Conservation (phyloP, 2,329 filamentous ascomycete species). For the Neonectria punicea region DNA sequence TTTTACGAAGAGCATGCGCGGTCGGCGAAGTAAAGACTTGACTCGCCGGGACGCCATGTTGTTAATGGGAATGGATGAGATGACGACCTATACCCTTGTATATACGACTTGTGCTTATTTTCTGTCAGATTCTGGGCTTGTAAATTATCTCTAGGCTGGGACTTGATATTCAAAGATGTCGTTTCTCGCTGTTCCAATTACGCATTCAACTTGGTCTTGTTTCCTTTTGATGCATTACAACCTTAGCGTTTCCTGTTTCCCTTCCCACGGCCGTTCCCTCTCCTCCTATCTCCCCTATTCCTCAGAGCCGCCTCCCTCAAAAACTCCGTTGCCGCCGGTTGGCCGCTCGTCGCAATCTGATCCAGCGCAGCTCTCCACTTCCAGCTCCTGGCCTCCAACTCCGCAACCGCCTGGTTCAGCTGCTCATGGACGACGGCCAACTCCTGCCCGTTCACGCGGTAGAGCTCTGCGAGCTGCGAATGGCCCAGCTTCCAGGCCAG, state of each 20-base stretch:
- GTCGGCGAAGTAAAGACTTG: constrained; percentile 26
- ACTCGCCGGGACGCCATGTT: constrained; percentile 1
- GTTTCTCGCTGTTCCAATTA: not conserved
- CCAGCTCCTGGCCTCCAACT: not conserved
- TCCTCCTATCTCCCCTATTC: not conserved
- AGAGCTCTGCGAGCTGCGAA: not conserved
- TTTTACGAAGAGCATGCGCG: constrained; percentile 79
- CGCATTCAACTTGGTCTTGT: not conserved
- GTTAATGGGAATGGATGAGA: constrained; percentile 30
- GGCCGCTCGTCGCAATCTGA: not conserved
- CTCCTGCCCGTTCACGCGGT: not conserved
- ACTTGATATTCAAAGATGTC: not conserved
- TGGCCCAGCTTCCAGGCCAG: not conserved
- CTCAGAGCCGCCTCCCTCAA: not conserved
- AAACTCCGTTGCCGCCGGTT: not conserved
- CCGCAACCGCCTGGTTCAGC: not conserved
- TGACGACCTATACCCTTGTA: constrained; percentile 42
- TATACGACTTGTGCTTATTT: constrained; percentile 8
- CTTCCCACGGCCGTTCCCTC: not conserved
- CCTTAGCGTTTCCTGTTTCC: not conserved
- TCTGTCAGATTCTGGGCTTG: constrained; percentile 8
- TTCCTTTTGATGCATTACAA: not conserved
- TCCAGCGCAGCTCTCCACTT: not conserved
- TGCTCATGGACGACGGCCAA: not conserved
- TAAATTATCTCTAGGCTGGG: constrained; percentile 3